Evolutionary conservation across 257 asterid genomes (phyloP), one percentile per base, ranked within the genome.

Genomic region (Buddleja alternifolia): DNA sequence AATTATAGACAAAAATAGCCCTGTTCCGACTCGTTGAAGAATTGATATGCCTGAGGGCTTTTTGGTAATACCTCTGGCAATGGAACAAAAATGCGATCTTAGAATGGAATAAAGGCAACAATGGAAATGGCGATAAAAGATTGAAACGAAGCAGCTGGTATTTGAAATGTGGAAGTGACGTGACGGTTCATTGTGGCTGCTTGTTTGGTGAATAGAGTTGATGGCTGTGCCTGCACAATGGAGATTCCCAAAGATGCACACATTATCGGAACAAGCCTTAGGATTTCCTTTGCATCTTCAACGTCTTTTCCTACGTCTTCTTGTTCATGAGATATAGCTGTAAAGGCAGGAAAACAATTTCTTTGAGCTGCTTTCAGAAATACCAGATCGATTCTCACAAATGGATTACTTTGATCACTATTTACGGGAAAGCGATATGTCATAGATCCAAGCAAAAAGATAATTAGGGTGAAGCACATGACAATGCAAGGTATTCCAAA

Each of bases 41-140:
- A 10, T 47, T 11, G 87, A 66, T 55, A 78, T 73, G 6, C 84
- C 89, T 0, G 81, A 47, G 14, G 82, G 79, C 10, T 72, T 67
- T 29, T 74, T 57, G 32, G 81, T 80, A 4, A 86, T 50, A 1
- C 69, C 46, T 71, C 78, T 69, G 9, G 79, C 73, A 7, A 70
- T 12, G 92, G 89, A 4, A 86, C 78, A 6, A 86, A 40, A 24
- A 75, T 4, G 2, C 82, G 56, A 64, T 83, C 92, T 8, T 83
- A 86, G 21, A 81, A 45, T 0, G 78, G 70, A 48, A 73, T 29
- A 37, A 70, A 75, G 72, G 68, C 8, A 20, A 82, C 10, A 12
- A 72, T 17, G 0, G 87, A 37, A 1, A n/a, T n/a, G n/a, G n/a
- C n/a, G n/a, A 63, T 63, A 17, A 63, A 45, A 25, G 14, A 21